A percentile compares a stretch with the other conserved stretches of the same genome.
phyloP scores from a whole-genome alignment of 176 grass and related monocot genomes.

The Oryza coarctata region DNA sequence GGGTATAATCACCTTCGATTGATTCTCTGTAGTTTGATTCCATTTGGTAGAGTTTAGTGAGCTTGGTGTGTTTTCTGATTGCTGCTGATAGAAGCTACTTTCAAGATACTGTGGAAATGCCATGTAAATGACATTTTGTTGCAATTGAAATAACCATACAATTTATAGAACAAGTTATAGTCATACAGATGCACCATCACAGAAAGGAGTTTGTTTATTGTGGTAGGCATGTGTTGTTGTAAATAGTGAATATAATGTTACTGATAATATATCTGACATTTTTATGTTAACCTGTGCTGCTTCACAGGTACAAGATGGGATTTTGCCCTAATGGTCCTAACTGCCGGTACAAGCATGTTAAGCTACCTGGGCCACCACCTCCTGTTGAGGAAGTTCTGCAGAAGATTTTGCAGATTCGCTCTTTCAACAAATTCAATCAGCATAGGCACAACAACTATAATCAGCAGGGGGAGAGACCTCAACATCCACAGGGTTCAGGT shows the following conservation, averaged over 20 bases:
- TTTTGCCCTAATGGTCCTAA: constrained; percentile 93
- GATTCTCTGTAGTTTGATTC: constrained; percentile 7
- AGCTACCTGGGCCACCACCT: constrained; percentile 53
- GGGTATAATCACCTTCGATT: not conserved
- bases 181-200: not conserved
- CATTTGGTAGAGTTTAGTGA: not conserved
- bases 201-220: not conserved
- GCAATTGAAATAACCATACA: not conserved
- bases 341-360: constrained; percentile 85
- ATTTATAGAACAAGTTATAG: not conserved
- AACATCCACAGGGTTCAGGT: constrained; percentile 50
- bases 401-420: constrained; percentile 65
- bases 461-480: constrained; percentile 69
- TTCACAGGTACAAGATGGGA: constrained; percentile 92
- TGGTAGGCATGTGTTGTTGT: not conserved
- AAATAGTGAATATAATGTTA: not conserved
- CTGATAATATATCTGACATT: not conserved
- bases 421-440: constrained; percentile 52
- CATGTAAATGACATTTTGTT: constrained; percentile 19
- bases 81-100: not conserved
- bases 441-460: constrained; percentile 72
- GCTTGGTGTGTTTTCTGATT: not conserved
- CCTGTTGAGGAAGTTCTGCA: constrained; percentile 88
- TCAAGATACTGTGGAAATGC: not conserved
- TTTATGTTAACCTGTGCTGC: not conserved